phyloP scores from a whole-genome alignment of 176 grass and related monocot genomes.

The Oryza longistaminata region DNA sequence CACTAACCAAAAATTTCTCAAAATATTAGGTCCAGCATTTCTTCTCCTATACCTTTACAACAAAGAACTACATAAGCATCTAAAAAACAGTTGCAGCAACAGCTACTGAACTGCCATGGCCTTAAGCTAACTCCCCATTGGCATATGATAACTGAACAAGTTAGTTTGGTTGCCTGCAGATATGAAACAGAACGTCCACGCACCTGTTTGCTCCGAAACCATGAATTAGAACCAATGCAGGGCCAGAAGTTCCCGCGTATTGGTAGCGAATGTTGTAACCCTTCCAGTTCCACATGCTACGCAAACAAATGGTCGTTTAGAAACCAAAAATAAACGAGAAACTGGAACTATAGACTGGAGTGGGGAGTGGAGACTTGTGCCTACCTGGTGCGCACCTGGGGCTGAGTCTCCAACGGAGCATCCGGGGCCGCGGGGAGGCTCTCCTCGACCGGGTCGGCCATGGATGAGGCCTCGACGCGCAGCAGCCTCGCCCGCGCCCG shows the following conservation, averaged over 20 bases:
- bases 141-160: neutral
- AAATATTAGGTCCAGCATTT: neutral
- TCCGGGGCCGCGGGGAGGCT: slow-evolving; percentile 10
- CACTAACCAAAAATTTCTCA: neutral
- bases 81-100: neutral
- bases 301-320: neutral
- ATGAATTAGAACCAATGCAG: slow-evolving; percentile 84
- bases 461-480: slow-evolving; percentile 43
- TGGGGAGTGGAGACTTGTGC: neutral
- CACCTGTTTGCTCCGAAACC: slow-evolving; percentile 95
- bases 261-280: slow-evolving; percentile 85
- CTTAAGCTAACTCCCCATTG: neutral
- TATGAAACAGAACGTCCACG: slow-evolving; percentile 7
- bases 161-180: slow-evolving; percentile 18
- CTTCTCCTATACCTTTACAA: neutral
- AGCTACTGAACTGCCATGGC: neutral
- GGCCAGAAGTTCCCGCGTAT: slow-evolving; percentile 59
- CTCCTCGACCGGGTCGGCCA: slow-evolving; percentile 43
- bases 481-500: slow-evolving; percentile 2
- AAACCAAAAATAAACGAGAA: neutral
- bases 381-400: slow-evolving; percentile 53
- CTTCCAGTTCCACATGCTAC: slow-evolving; percentile 76
- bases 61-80: neutral
- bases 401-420: neutral
- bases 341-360: neutral